phyloP scores from a whole-genome alignment of 257 asterid genomes.

The Cordia subcordata region DNA sequence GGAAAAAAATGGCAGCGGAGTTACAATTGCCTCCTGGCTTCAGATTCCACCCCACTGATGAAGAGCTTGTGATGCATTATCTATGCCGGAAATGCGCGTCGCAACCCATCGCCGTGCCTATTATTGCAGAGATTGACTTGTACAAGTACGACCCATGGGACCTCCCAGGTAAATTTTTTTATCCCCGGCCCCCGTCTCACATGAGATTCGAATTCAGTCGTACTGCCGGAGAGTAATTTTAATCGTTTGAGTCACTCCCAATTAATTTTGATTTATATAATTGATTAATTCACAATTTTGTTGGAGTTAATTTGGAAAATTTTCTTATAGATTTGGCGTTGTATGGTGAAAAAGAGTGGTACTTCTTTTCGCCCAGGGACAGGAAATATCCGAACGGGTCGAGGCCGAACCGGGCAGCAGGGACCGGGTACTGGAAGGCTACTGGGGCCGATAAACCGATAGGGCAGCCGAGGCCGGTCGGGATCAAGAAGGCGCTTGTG shows the following conservation, averaged over 20 bases:
- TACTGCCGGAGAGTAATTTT: too few relatives aligned
- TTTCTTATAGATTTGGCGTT: slow-evolving; percentile 10
- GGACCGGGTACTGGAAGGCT: slow-evolving; percentile 25
- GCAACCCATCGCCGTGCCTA: slow-evolving; percentile 8
- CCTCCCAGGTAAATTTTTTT: slow-evolving; percentile 16
- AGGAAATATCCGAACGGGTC: slow-evolving; percentile 27
- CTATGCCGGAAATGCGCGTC: slow-evolving; percentile 5
- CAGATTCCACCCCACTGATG: slow-evolving; percentile 22
- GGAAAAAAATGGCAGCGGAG: background rate
- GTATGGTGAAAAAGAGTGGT: slow-evolving; percentile 21
- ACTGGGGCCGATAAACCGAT: slow-evolving; percentile 27
- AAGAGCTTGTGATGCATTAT: slow-evolving; percentile 23
- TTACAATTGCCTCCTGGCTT: slow-evolving; percentile 25
- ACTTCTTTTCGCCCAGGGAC: slow-evolving; percentile 22
- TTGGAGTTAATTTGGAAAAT: background rate
- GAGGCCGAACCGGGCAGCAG: slow-evolving; percentile 26
- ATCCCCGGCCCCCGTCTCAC: too few relatives aligned
- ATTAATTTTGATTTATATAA: background rate
- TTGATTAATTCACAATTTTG: background rate
- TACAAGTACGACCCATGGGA: slow-evolving; percentile 23
- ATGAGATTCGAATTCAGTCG: too few relatives aligned
- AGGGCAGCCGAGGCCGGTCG: slow-evolving; percentile 3
- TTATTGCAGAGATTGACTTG: slow-evolving; percentile 18
- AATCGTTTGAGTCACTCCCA: background rate
- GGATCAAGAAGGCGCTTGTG: slow-evolving; percentile 23